Percentiles rank a stretch among this genome's conserved stretches.
phyloP scores from a whole-genome alignment of 371 early-diverging fungal species.

The Polyrhizophydium stewartii region DNA sequence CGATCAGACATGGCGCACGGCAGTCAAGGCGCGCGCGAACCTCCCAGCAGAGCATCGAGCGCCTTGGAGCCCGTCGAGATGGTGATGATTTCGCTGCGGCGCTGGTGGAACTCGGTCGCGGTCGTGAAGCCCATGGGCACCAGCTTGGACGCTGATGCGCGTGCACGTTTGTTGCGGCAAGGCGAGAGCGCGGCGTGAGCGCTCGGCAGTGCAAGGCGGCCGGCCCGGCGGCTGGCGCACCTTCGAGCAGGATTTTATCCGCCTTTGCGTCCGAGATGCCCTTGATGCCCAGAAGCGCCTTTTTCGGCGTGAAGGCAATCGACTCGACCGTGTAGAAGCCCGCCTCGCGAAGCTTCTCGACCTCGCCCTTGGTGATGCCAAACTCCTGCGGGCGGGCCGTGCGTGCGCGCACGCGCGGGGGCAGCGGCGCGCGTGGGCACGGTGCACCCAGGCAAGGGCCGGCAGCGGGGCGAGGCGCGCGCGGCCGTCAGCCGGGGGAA shows the following conservation, averaged over 20 bases:
- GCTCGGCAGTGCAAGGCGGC: no score
- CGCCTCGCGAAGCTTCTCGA: slow-evolving; percentile 62
- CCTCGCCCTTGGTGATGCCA: slow-evolving; percentile 34
- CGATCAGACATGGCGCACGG: no score
- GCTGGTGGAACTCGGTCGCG: slow-evolving; percentile 91
- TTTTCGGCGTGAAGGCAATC: slow-evolving; percentile 96
- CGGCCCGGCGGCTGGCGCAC: slow-evolving; percentile 38
- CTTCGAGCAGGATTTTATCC: slow-evolving; percentile 95
- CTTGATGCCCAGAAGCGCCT: slow-evolving; percentile 86
- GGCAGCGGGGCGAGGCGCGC: not conserved
- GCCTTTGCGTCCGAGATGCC: slow-evolving; percentile 99
- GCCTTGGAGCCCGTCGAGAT: slow-evolving; percentile 96
- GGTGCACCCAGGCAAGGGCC: no score
- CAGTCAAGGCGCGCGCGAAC: slow-evolving; percentile 22
- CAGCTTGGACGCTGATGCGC: slow-evolving; percentile 72
- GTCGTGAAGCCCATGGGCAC: slow-evolving; percentile 98
- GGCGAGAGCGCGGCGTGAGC: no score
- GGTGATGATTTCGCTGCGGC: slow-evolving; percentile 79
- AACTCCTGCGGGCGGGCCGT: slow-evolving; percentile 19
- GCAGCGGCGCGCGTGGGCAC: no score
- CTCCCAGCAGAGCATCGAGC: slow-evolving; percentile 93
- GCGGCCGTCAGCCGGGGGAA: not conserved
- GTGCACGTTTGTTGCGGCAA: not conserved
- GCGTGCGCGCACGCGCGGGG: no score
- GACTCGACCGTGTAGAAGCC: slow-evolving; percentile 96